Base-by-base conservation (phyloP, 169 alveolate species). In the Besnoitia besnoiti region DNA sequence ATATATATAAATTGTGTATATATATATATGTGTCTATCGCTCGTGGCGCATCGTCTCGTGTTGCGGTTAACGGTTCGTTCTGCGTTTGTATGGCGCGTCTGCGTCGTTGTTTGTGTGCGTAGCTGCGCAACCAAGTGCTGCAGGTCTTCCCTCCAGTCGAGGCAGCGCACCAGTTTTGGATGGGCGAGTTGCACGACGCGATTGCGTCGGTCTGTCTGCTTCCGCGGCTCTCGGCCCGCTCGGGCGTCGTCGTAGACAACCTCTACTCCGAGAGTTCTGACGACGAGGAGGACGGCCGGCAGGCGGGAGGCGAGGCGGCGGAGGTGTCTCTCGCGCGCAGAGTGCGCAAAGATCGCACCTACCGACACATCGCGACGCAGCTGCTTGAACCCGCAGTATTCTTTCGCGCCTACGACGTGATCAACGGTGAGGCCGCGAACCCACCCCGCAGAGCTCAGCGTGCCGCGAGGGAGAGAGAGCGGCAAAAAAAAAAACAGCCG, bases 151-250 rank as follows among this genome's bases (percentile, higher is more conserved):
- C 96, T 0, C 90, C 94, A 3, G 91, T 79, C 47, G 95, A 94
- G 89, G 90, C 93, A n/a, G 96, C 96, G 14, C 94, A 94, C 37
- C 96, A 94, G 94, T 73, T 33, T 61, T 94, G 96, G 96, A 85
- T 88, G 91, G 93, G 92, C 14, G 73, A 77, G 27, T 37, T 94
- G 77, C 94, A 94, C 84, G 61, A 85, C 47, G 84, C 90, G 27
- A 46, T 94, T 24, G 96, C 91, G 14, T 73, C 89, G 3, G 85
- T 94, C 67, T 89, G 94, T 61, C 24, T 61, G 39, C 49, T 94
- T 44, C 94, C 96, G 0, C 93, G 94, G 0, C 47, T 94, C 21
- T 85, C 90, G 16, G 3, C 79, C 4, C 50, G 87, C 50, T 24
- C 87, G 40, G 47, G 44, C 14, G 87, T 55, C n/a, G 87, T 30